Conservation (phyloP, 2,329 filamentous ascomycete genomes). For the Didymella pomorum region DNA sequence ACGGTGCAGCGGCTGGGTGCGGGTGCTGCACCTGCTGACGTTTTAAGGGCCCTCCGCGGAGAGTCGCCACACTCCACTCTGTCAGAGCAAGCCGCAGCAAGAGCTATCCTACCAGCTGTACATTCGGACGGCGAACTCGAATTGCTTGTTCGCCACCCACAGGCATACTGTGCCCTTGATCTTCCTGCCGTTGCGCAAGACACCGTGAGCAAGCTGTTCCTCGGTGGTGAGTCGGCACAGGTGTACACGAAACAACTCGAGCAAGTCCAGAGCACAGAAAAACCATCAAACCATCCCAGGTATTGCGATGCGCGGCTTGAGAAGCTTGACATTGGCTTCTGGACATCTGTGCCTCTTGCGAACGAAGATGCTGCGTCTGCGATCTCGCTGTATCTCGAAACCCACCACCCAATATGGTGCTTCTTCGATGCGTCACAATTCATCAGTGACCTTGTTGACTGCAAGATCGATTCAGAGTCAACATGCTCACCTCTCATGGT, state of each 20-base stretch:
- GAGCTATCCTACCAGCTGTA: conserved; percentile 19
- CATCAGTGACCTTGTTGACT: conserved; percentile 18
- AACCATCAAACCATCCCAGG: conserved; percentile 1
- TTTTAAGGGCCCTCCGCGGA: conserved; percentile 20
- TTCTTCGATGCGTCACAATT: conserved; percentile 25
- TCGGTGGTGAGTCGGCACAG: conserved; percentile 5
- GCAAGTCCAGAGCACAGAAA: not conserved
- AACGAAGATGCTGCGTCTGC: conserved; percentile 20
- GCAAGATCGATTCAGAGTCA: conserved; percentile 7
- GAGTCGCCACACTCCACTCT: conserved; percentile 6
- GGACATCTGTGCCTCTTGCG: conserved; percentile 19
- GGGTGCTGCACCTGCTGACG: conserved; percentile 14
- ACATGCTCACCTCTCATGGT: conserved; percentile 21
- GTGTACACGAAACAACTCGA: conserved; percentile 8
- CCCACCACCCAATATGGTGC: conserved; percentile 22
- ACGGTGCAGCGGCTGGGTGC: conserved; percentile 17
- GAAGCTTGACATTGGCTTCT: conserved; percentile 20
- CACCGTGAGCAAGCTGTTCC: conserved; percentile 15
- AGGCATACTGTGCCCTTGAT: conserved; percentile 19
- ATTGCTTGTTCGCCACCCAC: conserved; percentile 21
- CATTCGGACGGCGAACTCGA: conserved; percentile 25
- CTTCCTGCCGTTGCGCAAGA: conserved; percentile 11
- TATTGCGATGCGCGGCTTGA: conserved; percentile 24
- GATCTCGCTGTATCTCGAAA: conserved; percentile 24
- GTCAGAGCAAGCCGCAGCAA: conserved; percentile 20